Base-by-base conservation (phyloP, 495 filamentous ascomycete species). In the Penicillium coprophilum region DNA sequence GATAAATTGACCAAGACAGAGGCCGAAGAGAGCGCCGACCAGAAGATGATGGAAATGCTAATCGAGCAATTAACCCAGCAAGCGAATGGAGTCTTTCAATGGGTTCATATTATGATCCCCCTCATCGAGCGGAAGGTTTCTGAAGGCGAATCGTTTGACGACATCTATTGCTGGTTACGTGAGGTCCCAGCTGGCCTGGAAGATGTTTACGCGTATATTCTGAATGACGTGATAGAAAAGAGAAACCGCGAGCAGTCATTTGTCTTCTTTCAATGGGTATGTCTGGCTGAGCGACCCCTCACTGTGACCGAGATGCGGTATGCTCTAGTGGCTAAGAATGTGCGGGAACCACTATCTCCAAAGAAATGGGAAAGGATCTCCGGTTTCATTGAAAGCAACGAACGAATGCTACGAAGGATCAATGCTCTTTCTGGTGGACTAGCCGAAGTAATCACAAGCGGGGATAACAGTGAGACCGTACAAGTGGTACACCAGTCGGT, bases 401-500 rank as follows among this genome's bases (percentile, higher is more conserved):
- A 59, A 23, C 46, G 20, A 19, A 59, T 59, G 57, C 39, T 30
- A 39, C 50, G 30, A 55, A 55, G 36, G 20, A 27, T 55, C 20
- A 53, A 58, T n/a, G 52, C 50, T 38, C 55, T 62, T 40, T 39
- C 60, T 30, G 60, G 60, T 51, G 60, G 60, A 51, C 15, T 62
- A 21, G 50, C 52, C 1, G 55, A 58, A 41, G 41, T 62, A 49
- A 39, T 52, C 32, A 21, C 10, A 41, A 58, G 39, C 15, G 11
- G 15, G 13, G 30, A 43, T n/a, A 2, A 43, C 13, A 11, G 48
- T 20, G 44, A 52, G 13, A 62, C 30, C 15, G 41, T 62, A 39
- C 55, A 62, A 41, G 53, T 54, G 15, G 54, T 62, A n/a, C 60
- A 62, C 48, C 55, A 62, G 44, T 58, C 59, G 19, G 59, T 61